Conservation (phyloP, 768 basidiomycete genomes). For the Dacryopinax primogenitus region DNA sequence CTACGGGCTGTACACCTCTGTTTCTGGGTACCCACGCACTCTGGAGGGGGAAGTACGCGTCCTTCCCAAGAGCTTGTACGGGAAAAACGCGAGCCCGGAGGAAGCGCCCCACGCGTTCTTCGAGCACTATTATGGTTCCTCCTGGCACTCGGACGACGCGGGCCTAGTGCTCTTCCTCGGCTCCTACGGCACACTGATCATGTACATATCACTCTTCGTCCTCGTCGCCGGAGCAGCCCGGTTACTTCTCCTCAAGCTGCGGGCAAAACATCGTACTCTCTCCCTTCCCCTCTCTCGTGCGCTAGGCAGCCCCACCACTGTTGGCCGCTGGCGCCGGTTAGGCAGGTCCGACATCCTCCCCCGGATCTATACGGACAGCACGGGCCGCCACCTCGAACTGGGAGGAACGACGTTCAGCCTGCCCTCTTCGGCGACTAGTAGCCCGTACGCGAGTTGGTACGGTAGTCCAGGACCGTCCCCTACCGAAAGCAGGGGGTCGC, state of each 20-base stretch:
- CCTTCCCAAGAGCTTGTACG: slow-evolving; percentile 91
- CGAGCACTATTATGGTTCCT: slow-evolving; percentile 93
- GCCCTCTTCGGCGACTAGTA: slow-evolving; percentile 21
- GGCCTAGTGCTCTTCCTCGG: slow-evolving; percentile 92
- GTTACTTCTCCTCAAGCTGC: slow-evolving; percentile 36
- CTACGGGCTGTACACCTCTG: slow-evolving; percentile 71
- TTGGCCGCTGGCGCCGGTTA: slow-evolving; percentile 21
- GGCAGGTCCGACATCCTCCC: slow-evolving; percentile 59
- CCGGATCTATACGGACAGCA: slow-evolving; percentile 47
- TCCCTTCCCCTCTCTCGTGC: background rate
- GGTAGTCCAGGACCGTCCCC: background rate
- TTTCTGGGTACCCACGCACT: slow-evolving; percentile 42
- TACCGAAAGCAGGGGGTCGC: background rate
- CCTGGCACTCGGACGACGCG: slow-evolving; percentile 97
- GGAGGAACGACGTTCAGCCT: slow-evolving; percentile 38
- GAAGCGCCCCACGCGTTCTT: slow-evolving; percentile 90
- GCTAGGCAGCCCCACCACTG: slow-evolving; percentile 39
- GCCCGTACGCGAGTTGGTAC: background rate
- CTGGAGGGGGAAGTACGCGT: slow-evolving; percentile 58
- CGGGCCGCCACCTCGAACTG: slow-evolving; percentile 62
- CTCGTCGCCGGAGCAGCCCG: slow-evolving; percentile 57
- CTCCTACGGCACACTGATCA: slow-evolving; percentile 72
- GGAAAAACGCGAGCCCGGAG: slow-evolving; percentile 76
- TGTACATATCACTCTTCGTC: slow-evolving; percentile 70
- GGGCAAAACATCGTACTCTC: slow-evolving; percentile 40